phyloP scores from a whole-genome alignment of 2,329 filamentous ascomycete species.

The Hypoxylon sp. region DNA sequence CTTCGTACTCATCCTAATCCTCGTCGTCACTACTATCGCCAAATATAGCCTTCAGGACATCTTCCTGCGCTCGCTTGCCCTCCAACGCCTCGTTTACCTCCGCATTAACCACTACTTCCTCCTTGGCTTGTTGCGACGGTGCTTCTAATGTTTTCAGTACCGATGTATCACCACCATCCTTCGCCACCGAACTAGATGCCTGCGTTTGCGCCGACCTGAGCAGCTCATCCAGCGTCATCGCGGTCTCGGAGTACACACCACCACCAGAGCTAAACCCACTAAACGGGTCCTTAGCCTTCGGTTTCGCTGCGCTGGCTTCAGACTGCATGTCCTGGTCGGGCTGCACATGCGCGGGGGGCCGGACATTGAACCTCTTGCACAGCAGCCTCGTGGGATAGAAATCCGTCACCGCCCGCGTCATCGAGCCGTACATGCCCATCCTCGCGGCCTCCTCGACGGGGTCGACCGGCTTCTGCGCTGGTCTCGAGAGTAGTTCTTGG shows the following conservation, averaged over 20 bases:
- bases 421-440: slow-evolving; percentile 90
- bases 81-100: slow-evolving; percentile 86
- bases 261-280: not conserved
- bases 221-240: slow-evolving; percentile 54
- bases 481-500: slow-evolving; percentile 59
- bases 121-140: slow-evolving; percentile 24
- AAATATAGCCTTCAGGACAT: slow-evolving; percentile 93
- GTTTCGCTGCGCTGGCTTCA: slow-evolving; percentile 45
- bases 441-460: slow-evolving; percentile 89
- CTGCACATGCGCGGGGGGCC: slow-evolving; percentile 77
- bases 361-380: slow-evolving; percentile 97
- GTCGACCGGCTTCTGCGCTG: slow-evolving; percentile 73
- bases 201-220: slow-evolving; percentile 50
- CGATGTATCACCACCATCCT: not conserved
- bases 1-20: slow-evolving; percentile 43
- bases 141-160: slow-evolving; percentile 17
- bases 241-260: slow-evolving; percentile 34
- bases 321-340: slow-evolving; percentile 61
- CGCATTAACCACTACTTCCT: slow-evolving; percentile 69
- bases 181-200: not conserved
- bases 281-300: slow-evolving; percentile 34
- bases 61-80: slow-evolving; percentile 79
- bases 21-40: slow-evolving; percentile 81
- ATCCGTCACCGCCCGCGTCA: slow-evolving; percentile 80
- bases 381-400: slow-evolving; percentile 87